Base-by-base conservation (phyloP, 192 early-diverging fungal genomes). In the Coemansia sp. region DNA sequence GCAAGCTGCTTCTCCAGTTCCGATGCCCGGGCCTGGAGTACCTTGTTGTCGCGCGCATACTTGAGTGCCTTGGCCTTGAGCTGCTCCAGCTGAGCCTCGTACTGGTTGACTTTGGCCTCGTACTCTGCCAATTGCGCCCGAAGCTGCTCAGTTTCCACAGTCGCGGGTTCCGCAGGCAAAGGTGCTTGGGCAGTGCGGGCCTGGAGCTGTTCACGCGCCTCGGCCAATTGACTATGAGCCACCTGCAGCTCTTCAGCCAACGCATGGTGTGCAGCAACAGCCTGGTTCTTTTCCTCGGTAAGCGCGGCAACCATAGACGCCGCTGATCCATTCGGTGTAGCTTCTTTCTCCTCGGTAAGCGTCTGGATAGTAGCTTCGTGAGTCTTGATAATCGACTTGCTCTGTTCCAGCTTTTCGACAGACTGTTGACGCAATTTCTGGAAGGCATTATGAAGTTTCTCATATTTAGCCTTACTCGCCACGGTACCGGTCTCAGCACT, bases 51-150 rank as follows among this genome's bases (percentile, higher is more conserved):
- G 62, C 75, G 65, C 22, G 64, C 71, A 27, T 76, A 78, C 60
- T 75, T 74, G 12, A 68, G 60, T 40, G 75, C 75, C 62, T 69
- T 62, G 31, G 72, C 80, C 62, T 72, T 85, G 64, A 74, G 66
- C 76, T 73, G 68, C 73, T 69, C 76, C 71, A 74, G 65, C 70
- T 75, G 81, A 62, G 62, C 57, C 68, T 80, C 75, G n/a, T 74
- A 64, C 27, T 44, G 53, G 24, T 69, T 65, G 38, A 84, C 74
- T 61, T 73, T 75, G 34, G 78, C 74, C 52, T 80, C 75, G 11
- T 80, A 61, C 10, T 70, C 75, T 5, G 76, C 76, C 18, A 88
- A 55, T 34, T 85, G 72, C 15, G 86, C 71, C 67, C 89, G 86
- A 24, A 95, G 87, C 43, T 80, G 74, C 41, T 78, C 80, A 10